phyloP scores from a whole-genome alignment of 371 early-diverging fungal genomes.

The Actinomucor elegans region DNA sequence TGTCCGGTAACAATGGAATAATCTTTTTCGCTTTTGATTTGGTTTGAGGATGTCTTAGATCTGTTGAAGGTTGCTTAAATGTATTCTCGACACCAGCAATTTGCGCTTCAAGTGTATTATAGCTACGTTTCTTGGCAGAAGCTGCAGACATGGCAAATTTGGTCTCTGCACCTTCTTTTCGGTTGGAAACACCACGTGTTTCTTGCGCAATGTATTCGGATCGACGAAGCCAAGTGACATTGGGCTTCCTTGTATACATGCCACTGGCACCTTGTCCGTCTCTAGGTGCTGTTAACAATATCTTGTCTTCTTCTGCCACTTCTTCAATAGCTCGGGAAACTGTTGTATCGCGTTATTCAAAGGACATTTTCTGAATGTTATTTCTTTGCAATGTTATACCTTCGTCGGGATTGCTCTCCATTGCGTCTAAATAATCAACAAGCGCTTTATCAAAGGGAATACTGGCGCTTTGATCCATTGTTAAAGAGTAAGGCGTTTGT shows the following conservation, averaged over 20 bases:
- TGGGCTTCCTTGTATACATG: constrained; percentile 27
- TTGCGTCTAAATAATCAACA: constrained; percentile 54
- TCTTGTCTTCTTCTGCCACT: constrained; percentile 63
- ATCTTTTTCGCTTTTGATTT: constrained; percentile 73
- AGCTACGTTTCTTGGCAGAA: constrained; percentile 23
- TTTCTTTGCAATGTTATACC: neutral
- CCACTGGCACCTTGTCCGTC: constrained; percentile 23
- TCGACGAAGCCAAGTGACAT: constrained; percentile 68
- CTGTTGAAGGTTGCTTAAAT: constrained; percentile 58
- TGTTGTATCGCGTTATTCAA: neutral
- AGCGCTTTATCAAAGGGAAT: constrained; percentile 73
- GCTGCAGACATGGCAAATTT: constrained; percentile 33
- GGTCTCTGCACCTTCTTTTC: constrained; percentile 30
- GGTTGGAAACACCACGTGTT: constrained; percentile 21
- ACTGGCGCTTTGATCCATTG: constrained; percentile 61
- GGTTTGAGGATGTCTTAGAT: constrained; percentile 74
- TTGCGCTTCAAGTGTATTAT: constrained; percentile 61
- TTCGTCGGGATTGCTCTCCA: constrained; percentile 40
- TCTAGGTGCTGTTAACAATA: constrained; percentile 55
- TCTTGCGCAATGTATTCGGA: constrained; percentile 62
- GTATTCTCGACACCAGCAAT: constrained; percentile 68
- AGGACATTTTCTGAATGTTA: no score
- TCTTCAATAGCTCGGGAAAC: constrained; percentile 31
- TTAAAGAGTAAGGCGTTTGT: constrained; percentile 60
- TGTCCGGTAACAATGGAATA: constrained; percentile 78